Percentiles rank a stretch among this genome's conserved stretches.
Conservation (phyloP, 352 stramenopile genomes). For the Pythium rhizo-oryzae region DNA sequence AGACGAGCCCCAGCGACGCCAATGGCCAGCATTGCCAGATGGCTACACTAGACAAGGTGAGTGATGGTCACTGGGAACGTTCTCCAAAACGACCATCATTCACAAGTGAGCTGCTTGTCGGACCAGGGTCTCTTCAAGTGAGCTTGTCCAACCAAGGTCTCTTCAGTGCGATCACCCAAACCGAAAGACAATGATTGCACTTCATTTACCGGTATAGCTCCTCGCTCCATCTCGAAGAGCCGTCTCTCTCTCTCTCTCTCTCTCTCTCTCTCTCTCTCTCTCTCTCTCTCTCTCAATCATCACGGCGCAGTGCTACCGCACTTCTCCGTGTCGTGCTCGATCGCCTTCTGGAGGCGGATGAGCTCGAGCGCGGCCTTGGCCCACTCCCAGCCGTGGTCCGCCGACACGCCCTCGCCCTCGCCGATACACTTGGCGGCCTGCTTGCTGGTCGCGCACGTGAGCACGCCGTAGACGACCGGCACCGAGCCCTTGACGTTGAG, state of each 20-base stretch:
- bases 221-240: neutral
- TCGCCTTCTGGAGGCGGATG: conserved; percentile 19
- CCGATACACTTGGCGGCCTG: conserved; percentile 28
- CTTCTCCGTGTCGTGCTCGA: conserved; percentile 7
- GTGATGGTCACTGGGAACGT: conserved; percentile 23
- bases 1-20: no score
- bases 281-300: neutral
- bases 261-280: neutral
- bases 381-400: conserved; percentile 33
- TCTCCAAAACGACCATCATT: conserved; percentile 26
- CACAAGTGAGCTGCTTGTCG: neutral
- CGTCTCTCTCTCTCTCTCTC: no score
- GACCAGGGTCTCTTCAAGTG: no score
- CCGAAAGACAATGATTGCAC: neutral
- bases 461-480: conserved; percentile 29
- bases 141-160: neutral
- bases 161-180: neutral
- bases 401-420: conserved; percentile 19
- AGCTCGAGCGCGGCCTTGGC: conserved; percentile 31
- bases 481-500: conserved; percentile 29
- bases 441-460: conserved; percentile 15
- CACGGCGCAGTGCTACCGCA: neutral
- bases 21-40: no score
- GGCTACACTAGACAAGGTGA: conserved; percentile 22
- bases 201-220: neutral